A percentile compares a stretch with the other conserved stretches of the same genome.
Conservation (phyloP, 139 green algal genomes). For the Picochlorum sp. region DNA sequence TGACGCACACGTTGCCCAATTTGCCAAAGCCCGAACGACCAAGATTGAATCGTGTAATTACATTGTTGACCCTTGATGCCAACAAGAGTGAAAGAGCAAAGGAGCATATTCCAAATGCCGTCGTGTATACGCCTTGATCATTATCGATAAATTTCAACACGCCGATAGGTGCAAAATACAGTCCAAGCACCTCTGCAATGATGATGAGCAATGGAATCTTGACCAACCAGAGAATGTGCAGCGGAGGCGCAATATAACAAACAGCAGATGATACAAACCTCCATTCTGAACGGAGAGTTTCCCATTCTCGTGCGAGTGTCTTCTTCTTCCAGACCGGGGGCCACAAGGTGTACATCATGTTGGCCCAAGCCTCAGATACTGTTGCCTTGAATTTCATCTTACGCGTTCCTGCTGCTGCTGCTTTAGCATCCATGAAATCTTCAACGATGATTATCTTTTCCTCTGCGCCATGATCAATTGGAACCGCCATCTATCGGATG, state of each 20-base stretch:
- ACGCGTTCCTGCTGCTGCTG: background rate
- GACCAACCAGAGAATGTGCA: background rate
- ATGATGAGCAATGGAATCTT: background rate
- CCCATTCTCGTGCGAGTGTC: background rate
- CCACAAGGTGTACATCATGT: background rate
- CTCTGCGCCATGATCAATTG: background rate
- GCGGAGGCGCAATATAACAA: background rate
- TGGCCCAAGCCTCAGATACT: background rate
- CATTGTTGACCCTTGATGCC: background rate
- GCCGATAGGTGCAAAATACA: conserved; percentile 2
- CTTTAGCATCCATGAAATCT: background rate
- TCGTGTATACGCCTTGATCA: background rate
- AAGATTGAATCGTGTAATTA: background rate
- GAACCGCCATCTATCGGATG: background rate
- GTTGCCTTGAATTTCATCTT: background rate
- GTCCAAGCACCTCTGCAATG: background rate
- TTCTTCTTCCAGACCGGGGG: conserved; percentile 1
- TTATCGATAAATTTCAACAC: background rate
- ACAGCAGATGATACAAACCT: background rate
- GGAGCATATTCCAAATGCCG: conserved; percentile 1
- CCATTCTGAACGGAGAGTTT: background rate
- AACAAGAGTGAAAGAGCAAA: background rate
- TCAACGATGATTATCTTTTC: background rate
- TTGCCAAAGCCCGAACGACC: background rate
- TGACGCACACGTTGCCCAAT: background rate